phyloP scores from a whole-genome alignment of 2,329 filamentous ascomycete species.

The Aspergillus sp. region DNA sequence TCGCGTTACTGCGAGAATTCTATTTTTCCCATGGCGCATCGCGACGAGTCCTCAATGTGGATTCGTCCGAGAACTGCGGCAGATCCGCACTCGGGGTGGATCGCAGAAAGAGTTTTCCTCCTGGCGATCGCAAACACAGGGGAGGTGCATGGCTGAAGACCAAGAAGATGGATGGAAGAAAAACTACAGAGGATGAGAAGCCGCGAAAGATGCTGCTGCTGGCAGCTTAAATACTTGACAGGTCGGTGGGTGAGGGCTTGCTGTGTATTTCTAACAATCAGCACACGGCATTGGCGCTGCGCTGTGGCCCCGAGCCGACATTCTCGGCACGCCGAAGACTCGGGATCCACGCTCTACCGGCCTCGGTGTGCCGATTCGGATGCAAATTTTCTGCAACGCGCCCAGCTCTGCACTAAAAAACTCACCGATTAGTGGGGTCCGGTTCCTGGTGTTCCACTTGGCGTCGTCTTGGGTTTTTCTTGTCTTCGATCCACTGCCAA shows the following conservation, averaged over 20 bases:
- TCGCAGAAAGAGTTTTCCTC: conserved; percentile 3
- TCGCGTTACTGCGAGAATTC: not conserved
- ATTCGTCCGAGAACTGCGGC: conserved; percentile 7
- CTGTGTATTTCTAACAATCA: not conserved
- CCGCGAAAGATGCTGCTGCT: not conserved
- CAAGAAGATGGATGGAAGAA: not conserved
- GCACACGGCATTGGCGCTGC: not conserved
- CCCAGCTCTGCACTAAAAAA: not conserved
- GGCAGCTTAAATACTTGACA: not conserved
- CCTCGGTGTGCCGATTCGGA: conserved; percentile 15
- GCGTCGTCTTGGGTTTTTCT: not conserved
- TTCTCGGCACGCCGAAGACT: conserved; percentile 9
- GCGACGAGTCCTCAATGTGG: not conserved
- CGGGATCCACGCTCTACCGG: not conserved
- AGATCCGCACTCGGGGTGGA: conserved; percentile 4
- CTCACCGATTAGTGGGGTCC: conserved; percentile 6
- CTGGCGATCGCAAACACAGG: conserved; percentile 2
- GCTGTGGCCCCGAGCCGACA: conserved; percentile 1
- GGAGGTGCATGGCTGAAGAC: not conserved
- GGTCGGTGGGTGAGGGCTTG: not conserved
- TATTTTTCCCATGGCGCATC: conserved; percentile 1
- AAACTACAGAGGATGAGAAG: not conserved
- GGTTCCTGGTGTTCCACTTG: not conserved
- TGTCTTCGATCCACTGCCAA: not conserved
- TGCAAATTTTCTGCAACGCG: not conserved